Conservation (phyloP, 768 basidiomycete genomes). For the Leccinum variicolor region DNA sequence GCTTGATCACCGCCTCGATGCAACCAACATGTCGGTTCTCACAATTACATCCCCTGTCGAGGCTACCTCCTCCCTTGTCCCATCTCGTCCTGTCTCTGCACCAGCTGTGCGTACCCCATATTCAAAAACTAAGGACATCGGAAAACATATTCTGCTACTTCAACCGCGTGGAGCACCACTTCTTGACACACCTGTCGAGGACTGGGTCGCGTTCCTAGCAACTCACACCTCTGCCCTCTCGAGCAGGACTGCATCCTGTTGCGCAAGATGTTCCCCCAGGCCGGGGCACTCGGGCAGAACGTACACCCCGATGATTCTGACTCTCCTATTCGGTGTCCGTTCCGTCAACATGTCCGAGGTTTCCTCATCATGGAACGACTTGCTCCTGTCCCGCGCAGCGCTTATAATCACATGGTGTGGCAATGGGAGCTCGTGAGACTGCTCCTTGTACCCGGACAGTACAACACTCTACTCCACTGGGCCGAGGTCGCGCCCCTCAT, state of each 20-base stretch:
- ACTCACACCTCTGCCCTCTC: background rate
- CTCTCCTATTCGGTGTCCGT: background rate
- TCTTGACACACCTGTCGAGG: background rate
- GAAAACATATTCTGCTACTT: background rate
- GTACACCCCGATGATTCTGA: background rate
- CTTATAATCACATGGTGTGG: background rate
- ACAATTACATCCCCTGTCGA: too few relatives aligned
- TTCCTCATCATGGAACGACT: background rate
- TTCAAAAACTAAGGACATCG: background rate
- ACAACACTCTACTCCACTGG: background rate
- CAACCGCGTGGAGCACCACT: too few relatives aligned
- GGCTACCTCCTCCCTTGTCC: too few relatives aligned
- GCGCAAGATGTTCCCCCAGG: background rate
- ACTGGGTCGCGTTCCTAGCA: background rate
- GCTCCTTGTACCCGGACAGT: background rate
- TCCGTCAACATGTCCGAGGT: background rate
- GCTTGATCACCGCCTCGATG: too few relatives aligned
- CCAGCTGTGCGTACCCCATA: too few relatives aligned
- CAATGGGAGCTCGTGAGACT: background rate
- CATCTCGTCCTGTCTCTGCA: too few relatives aligned
- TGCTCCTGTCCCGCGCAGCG: background rate
- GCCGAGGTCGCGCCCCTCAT: background rate
- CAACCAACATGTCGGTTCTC: too few relatives aligned
- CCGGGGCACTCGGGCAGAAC: too few relatives aligned
- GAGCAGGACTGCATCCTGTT: background rate